Evolutionary conservation across 768 basidiomycete species (phyloP).

Genomic region (Xerocomellus chrysenteron): DNA sequence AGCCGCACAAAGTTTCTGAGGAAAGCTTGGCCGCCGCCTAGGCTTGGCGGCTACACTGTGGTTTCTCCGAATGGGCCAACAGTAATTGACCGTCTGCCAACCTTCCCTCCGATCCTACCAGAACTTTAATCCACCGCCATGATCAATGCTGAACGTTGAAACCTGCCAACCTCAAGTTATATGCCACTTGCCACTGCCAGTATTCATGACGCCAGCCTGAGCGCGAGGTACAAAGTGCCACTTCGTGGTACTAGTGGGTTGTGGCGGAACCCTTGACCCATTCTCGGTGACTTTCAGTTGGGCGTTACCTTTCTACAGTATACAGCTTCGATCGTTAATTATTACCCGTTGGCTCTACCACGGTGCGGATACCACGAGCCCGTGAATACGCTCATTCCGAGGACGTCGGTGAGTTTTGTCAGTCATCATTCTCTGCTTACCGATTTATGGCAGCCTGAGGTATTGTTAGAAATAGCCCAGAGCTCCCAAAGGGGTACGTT

Average conservation of each 20-base stretch:
- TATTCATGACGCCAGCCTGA: background rate
- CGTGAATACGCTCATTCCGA: background rate
- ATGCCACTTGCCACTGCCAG: background rate
- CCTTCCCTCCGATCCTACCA: background rate
- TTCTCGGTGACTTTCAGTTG: background rate
- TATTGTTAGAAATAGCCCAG: background rate
- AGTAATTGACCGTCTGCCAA: no score
- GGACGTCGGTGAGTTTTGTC: background rate
- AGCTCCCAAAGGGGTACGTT: background rate
- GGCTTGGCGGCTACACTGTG: no score
- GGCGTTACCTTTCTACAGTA: background rate
- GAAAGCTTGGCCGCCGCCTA: no score
- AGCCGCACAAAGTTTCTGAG: no score
- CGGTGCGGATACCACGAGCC: background rate
- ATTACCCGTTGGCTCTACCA: background rate
- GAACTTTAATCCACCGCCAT: background rate
- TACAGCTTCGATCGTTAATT: background rate
- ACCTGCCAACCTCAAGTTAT: background rate
- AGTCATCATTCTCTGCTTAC: background rate
- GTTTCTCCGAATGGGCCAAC: no score
- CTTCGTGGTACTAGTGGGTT: background rate
- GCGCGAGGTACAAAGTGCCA: background rate
- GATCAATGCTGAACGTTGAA: background rate
- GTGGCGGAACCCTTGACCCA: conserved; percentile 8
- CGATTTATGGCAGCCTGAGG: background rate